phyloP scores from a whole-genome alignment of 192 early-diverging fungal genomes.

The Backusella morwellensis region DNA sequence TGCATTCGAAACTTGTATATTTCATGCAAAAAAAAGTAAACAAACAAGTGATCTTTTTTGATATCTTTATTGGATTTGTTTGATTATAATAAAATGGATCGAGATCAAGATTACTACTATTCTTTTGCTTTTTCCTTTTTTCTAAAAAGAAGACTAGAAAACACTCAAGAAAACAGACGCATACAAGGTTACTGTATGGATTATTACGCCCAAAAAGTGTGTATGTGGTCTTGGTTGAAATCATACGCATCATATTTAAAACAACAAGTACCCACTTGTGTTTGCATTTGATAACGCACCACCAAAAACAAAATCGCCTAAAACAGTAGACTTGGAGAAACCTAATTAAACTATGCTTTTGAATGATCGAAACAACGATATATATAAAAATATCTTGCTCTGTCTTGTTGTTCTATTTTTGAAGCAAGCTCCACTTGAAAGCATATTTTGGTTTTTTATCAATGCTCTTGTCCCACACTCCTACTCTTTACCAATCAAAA shows the following conservation, averaged over 20 bases:
- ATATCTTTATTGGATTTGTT: background rate
- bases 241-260: background rate
- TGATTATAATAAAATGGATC: background rate
- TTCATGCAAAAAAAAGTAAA: background rate
- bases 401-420: no score
- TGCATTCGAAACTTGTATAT: background rate
- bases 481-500: no score
- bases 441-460: no score
- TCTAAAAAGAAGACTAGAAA: background rate
- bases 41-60: background rate
- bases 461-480: no score
- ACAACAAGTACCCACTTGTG: background rate
- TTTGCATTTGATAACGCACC: no score
- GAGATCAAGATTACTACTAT: background rate
- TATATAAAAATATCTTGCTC: no score
- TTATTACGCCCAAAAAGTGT: background rate
- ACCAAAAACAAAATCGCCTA: no score
- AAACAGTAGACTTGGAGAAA: no score
- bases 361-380: no score
- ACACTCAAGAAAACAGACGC: background rate
- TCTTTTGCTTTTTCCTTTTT: background rate
- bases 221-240: background rate
- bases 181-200: background rate
- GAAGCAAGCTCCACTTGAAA: no score
- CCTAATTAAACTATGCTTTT: no score